These are phyloP conservation scores for Inga leiocalycina DNA, from an alignment of 306 rosid species.

Conservation along the genomic window DNA sequence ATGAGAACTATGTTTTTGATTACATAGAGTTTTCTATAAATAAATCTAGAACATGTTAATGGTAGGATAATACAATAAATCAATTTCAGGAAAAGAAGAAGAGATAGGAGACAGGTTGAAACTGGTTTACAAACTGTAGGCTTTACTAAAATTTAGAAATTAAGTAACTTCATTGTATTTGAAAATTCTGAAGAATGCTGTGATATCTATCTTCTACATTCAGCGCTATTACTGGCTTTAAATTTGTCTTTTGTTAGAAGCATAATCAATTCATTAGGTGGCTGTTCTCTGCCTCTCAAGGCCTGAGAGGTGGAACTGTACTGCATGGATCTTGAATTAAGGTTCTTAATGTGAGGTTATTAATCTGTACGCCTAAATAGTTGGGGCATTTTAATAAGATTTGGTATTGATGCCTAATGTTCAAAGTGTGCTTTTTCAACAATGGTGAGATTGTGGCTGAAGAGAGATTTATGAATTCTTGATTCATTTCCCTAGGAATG, in stretches of 20 bases:
- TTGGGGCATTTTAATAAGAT: no score
- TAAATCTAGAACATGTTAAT: background rate
- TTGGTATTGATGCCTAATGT: no score
- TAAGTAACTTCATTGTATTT: background rate
- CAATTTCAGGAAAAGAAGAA: background rate
- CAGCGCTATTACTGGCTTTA: background rate
- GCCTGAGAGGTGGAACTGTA: no score
- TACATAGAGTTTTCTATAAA: background rate
- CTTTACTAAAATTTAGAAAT: background rate
- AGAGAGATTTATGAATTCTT: no score
- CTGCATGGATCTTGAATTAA: no score
- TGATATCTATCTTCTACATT: background rate
- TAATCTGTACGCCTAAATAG: no score
- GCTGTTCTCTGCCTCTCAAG: no score
- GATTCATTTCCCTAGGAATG: no score
- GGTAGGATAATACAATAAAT: background rate
- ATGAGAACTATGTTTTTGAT: background rate
- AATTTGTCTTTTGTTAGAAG: background rate
- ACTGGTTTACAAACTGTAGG: background rate
- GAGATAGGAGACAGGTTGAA: background rate
- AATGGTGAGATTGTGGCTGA: no score
- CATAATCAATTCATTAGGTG: background rate
- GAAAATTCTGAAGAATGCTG: background rate
- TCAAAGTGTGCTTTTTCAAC: no score
- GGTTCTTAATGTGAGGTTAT: no score